Conservation (phyloP, 768 basidiomycete genomes). For the Suillus cothurnatus region DNA sequence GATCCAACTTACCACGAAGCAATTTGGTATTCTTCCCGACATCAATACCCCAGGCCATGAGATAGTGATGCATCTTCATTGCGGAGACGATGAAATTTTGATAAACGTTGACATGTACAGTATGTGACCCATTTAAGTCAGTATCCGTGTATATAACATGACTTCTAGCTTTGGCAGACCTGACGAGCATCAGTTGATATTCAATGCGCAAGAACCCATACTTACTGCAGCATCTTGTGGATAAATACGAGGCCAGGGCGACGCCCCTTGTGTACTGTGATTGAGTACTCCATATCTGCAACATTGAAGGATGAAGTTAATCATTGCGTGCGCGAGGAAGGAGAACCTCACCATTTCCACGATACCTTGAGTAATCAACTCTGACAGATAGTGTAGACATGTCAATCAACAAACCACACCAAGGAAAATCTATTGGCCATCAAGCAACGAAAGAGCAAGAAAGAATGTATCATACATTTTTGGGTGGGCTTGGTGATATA, state of each 20-base stretch:
- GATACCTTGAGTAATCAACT: conserved; percentile 75
- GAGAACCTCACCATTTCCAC: conserved; percentile 53
- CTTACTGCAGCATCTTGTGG: conserved; percentile 76
- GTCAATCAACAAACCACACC: conserved; percentile 88
- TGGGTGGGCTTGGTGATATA: conserved; percentile 53
- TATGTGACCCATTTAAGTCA: conserved; percentile 58
- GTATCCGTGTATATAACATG: conserved; percentile 84
- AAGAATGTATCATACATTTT: conserved; percentile 33
- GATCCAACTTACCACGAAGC: conserved; percentile 49
- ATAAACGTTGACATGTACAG: conserved; percentile 81
- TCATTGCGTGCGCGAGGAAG: not conserved
- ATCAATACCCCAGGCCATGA: conserved; percentile 61
- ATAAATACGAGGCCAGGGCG: conserved; percentile 63
- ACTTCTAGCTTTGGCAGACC: conserved; percentile 69
- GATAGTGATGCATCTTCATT: conserved; percentile 85
- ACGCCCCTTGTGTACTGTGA: conserved; percentile 73
- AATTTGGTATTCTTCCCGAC: conserved; percentile 49
- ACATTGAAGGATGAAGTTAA: conserved; percentile 1
- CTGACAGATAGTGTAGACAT: conserved; percentile 75
- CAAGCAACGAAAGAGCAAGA: not conserved
- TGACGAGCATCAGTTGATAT: conserved; percentile 31
- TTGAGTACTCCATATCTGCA: conserved; percentile 62
- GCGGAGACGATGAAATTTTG: conserved; percentile 82
- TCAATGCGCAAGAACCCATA: conserved; percentile 9
- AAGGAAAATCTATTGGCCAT: conserved; percentile 73